These are phyloP conservation scores for Areca catechu DNA, from an alignment of 176 grass and related monocot genomes.

Conservation along the genomic window DNA sequence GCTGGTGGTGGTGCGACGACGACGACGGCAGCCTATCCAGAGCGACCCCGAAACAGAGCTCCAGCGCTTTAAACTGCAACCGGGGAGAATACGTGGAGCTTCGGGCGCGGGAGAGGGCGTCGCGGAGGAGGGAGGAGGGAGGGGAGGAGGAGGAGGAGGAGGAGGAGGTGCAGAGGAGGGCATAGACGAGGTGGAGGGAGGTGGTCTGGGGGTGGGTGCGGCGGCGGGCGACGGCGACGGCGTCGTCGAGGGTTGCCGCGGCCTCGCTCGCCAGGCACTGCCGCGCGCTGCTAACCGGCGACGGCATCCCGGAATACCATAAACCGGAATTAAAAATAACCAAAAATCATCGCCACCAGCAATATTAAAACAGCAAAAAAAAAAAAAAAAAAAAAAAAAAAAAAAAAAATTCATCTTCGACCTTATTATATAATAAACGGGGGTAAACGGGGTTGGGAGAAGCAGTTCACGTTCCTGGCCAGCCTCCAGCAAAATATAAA, in stretches of 20 bases:
- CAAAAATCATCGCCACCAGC: no score
- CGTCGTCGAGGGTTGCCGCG: slow-evolving; percentile 26
- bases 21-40: slow-evolving; percentile 61
- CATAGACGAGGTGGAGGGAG: slow-evolving; percentile 42
- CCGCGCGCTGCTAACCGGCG: slow-evolving; percentile 22
- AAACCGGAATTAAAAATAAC: slow-evolving; percentile 5
- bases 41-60: slow-evolving; percentile 69
- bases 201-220: slow-evolving; percentile 31
- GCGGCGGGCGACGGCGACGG: slow-evolving; percentile 15
- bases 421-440: no score
- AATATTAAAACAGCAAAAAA: no score
- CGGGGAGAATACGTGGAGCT: slow-evolving; percentile 61
- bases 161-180: slow-evolving; percentile 19
- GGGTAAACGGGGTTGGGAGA: no score
- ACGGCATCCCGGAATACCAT: slow-evolving; percentile 34
- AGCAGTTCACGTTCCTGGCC: no score
- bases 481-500: no score
- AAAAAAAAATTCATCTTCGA: no score
- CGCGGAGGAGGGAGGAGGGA: slow-evolving; percentile 36
- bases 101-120: slow-evolving; percentile 56
- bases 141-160: slow-evolving; percentile 11
- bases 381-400: no score
- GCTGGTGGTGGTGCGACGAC: neutral
- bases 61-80: slow-evolving; percentile 84
- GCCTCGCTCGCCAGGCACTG: slow-evolving; percentile 26